These are phyloP conservation scores for Hypoxylon lenormandii DNA, from an alignment of 495 filamentous ascomycete species.

Conservation along the genomic window DNA sequence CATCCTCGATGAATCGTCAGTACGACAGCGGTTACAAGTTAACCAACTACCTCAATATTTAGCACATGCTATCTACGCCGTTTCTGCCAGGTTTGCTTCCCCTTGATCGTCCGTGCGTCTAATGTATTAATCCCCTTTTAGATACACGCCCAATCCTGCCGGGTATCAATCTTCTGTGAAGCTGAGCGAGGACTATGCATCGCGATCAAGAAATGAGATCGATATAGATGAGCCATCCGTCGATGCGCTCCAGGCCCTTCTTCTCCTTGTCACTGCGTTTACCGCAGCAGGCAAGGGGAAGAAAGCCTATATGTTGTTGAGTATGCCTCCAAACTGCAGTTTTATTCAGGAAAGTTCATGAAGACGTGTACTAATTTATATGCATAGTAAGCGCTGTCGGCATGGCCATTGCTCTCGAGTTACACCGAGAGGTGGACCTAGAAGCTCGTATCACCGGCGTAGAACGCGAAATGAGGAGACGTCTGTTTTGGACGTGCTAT, in stretches of 20 bases:
- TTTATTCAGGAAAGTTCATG: not conserved
- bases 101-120: slow-evolving; percentile 9
- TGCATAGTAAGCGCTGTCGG: slow-evolving; percentile 76
- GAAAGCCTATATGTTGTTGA: slow-evolving; percentile 85
- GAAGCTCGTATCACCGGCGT: slow-evolving; percentile 66
- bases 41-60: slow-evolving; percentile 73
- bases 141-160: slow-evolving; percentile 72
- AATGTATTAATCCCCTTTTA: slow-evolving; percentile 46
- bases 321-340: slow-evolving; percentile 58
- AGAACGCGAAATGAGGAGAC: slow-evolving; percentile 78
- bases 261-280: slow-evolving; percentile 79
- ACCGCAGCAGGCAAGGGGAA: slow-evolving; percentile 83
- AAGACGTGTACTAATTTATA: slow-evolving; percentile 9
- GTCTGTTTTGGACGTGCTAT: slow-evolving; percentile 87
- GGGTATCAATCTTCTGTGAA: slow-evolving; percentile 71
- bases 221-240: slow-evolving; percentile 83
- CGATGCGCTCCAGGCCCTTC: slow-evolving; percentile 77
- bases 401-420: slow-evolving; percentile 81
- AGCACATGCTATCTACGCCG: slow-evolving; percentile 77
- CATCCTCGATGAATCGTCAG: slow-evolving; percentile 77
- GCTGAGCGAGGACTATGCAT: slow-evolving; percentile 74
- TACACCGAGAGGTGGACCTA: slow-evolving; percentile 76
- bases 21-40: slow-evolving; percentile 73
- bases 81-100: slow-evolving; percentile 71
- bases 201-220: slow-evolving; percentile 72